phyloP scores from a whole-genome alignment of 768 basidiomycete genomes.

The Mycena chlorophos region DNA sequence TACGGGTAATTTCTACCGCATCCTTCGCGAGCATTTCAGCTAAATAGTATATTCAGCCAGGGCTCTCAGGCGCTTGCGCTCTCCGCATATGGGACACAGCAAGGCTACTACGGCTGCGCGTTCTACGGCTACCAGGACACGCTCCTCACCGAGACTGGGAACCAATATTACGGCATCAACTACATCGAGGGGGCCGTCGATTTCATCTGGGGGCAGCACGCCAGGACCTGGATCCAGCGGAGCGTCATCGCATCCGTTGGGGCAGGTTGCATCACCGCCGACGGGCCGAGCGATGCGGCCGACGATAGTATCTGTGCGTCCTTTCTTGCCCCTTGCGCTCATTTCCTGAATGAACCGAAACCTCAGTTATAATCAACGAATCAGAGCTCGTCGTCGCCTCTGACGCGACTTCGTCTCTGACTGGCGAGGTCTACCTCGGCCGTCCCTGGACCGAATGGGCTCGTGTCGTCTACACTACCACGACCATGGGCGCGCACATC shows the following conservation, averaged over 20 bases:
- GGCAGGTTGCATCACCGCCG: conserved; percentile 28
- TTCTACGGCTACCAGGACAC: conserved; percentile 30
- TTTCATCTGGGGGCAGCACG: conserved; percentile 29
- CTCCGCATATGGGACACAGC: conserved; percentile 27
- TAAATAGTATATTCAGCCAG: conserved; percentile 24
- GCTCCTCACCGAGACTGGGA: conserved; percentile 24
- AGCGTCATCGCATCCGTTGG: conserved; percentile 28
- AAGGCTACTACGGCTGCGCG: conserved; percentile 27
- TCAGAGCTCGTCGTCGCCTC: conserved; percentile 22
- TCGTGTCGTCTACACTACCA: conserved; percentile 28
- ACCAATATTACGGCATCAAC: conserved; percentile 25
- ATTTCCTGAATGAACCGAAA: too few relatives aligned
- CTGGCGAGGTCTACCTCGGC: conserved; percentile 24
- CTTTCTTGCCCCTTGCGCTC: too few relatives aligned
- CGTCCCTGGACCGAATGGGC: conserved; percentile 25
- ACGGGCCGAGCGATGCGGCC: conserved; percentile 21
- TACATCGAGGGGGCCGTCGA: conserved; percentile 31
- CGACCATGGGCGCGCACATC: conserved; percentile 24
- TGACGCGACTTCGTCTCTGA: conserved; percentile 19
- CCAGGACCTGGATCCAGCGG: conserved; percentile 26
- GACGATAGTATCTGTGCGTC: too few relatives aligned
- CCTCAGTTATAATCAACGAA: conserved; percentile 26
- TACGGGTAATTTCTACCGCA: too few relatives aligned
- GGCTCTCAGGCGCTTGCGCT: conserved; percentile 28
- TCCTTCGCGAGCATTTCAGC: too few relatives aligned